Evolutionary conservation across 2,329 filamentous ascomycete genomes (phyloP).

Genomic region (Aspergillus vadensis): DNA sequence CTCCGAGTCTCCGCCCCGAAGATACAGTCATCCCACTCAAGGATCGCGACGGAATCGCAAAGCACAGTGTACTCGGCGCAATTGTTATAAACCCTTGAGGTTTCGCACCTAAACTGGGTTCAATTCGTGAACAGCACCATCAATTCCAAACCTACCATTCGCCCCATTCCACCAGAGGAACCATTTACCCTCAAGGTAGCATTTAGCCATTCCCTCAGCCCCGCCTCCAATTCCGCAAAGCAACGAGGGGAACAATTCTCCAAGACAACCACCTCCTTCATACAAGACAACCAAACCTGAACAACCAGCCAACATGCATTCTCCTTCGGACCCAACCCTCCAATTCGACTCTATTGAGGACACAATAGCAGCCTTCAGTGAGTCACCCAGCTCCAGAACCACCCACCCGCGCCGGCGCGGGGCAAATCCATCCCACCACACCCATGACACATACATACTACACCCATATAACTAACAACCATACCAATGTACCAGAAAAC

Average conservation of each 20-base stretch:
- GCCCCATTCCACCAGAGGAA: background rate
- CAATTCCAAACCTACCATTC: background rate
- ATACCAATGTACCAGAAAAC: conserved; percentile 53
- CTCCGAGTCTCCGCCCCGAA: conserved; percentile 7
- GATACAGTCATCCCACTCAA: background rate
- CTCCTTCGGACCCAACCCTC: conserved; percentile 34
- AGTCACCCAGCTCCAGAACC: conserved; percentile 20
- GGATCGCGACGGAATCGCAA: background rate
- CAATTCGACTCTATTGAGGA: conserved; percentile 48
- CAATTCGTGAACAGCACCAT: background rate
- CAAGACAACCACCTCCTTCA: background rate
- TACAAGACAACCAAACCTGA: background rate
- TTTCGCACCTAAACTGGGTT: background rate
- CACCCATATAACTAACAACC: conserved; percentile 9
- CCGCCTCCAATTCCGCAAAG: conserved; percentile 17
- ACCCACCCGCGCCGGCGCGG: background rate
- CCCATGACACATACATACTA: background rate
- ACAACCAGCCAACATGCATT: conserved; percentile 33
- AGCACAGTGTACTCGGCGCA: background rate
- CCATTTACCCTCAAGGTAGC: background rate
- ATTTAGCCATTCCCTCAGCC: background rate
- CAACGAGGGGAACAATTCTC: conserved; percentile 27
- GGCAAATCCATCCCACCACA: background rate
- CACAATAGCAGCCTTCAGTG: conserved; percentile 45
- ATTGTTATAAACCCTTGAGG: background rate